These are phyloP conservation scores for Diutina mesorugosa DNA, from an alignment of 1,139 yeast genomes.

Conservation along the genomic window DNA sequence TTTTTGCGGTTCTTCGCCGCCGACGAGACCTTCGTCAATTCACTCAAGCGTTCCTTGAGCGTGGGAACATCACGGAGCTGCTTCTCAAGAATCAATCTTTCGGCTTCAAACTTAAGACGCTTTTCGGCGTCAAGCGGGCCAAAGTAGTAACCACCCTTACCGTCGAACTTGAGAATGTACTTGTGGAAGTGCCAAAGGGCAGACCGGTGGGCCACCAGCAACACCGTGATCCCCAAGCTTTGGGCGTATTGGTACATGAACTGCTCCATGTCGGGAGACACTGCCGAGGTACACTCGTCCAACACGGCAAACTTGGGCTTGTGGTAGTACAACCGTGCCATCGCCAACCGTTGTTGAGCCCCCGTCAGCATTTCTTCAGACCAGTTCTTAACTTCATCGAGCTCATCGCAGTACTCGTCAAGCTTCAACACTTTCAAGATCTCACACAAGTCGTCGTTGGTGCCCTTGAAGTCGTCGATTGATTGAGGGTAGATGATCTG, in stretches of 20 bases:
- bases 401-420: conserved; percentile 30
- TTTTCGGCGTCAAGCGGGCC: conserved; percentile 57
- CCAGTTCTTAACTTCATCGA: conserved; percentile 67
- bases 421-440: conserved; percentile 51
- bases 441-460: conserved; percentile 50
- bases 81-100: conserved; percentile 52
- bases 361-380: conserved; percentile 81
- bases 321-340: conserved; percentile 88
- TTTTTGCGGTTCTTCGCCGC: neutral
- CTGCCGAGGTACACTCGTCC: conserved; percentile 94
- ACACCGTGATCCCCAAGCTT: conserved; percentile 62
- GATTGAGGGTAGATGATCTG: conserved; percentile 84
- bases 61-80: conserved; percentile 53
- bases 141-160: conserved; percentile 65
- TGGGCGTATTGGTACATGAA: conserved; percentile 83
- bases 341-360: conserved; percentile 86
- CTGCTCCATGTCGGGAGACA: conserved; percentile 82
- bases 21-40: conserved; percentile 32
- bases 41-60: conserved; percentile 50
- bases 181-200: conserved; percentile 91
- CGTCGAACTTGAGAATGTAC: conserved; percentile 71
- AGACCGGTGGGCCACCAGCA: conserved; percentile 88
- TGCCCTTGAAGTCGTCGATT: conserved; percentile 39
- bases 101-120: conserved; percentile 60
- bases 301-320: conserved; percentile 86